A percentile compares a stretch with the other conserved stretches of the same genome.
These are phyloP conservation scores for Kwoniella botswanensis DNA, from an alignment of 768 basidiomycete genomes.

Conservation along the genomic window DNA sequence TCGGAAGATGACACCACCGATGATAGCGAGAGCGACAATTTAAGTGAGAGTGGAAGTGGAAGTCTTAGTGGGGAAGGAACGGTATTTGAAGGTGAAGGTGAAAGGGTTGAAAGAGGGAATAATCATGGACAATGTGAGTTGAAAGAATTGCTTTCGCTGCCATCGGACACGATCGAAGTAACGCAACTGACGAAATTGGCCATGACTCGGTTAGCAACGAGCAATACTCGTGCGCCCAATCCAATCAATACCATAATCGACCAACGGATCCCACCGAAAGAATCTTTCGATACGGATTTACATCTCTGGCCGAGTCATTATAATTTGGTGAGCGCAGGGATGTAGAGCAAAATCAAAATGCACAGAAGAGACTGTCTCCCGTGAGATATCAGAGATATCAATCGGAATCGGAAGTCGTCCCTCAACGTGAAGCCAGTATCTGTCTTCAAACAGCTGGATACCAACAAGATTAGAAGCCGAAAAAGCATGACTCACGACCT, in stretches of 20 bases:
- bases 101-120: constrained; percentile 6
- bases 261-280: constrained; percentile 8
- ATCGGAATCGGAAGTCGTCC: too few species aligned
- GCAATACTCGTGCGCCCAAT: not conserved
- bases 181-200: too few species aligned
- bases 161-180: too few species aligned
- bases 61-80: not conserved
- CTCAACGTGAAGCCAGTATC: too few species aligned
- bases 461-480: too few species aligned
- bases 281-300: constrained; percentile 18
- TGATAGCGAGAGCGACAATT: not conserved
- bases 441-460: too few species aligned
- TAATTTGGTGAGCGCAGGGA: not conserved
- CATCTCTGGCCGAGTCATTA: constrained; percentile 25
- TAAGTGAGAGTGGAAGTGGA: not conserved
- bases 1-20: not conserved
- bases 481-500: too few species aligned
- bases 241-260: not conserved
- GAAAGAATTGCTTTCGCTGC: not conserved
- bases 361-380: not conserved
- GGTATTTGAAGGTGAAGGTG: constrained; percentile 21
- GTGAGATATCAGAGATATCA: not conserved
- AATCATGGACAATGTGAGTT: not conserved
- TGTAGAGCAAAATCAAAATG: not conserved
- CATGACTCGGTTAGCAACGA: too few species aligned